Base-by-base conservation (phyloP, 2,329 filamentous ascomycete species). In the Aspergillus transmontanensis region DNA sequence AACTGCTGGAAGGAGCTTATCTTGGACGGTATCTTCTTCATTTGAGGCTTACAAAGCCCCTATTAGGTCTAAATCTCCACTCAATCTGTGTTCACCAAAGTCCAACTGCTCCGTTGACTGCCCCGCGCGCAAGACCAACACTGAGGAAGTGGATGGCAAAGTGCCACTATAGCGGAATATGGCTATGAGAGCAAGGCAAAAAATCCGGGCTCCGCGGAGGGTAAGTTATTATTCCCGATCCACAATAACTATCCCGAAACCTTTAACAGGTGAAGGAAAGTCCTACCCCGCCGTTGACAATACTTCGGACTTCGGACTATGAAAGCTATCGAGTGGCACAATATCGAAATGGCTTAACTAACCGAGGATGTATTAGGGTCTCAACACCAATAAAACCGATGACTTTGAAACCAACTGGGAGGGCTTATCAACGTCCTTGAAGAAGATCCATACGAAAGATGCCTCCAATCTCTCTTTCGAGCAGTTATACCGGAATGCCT, bases 391-490 rank as follows among this genome's bases (percentile, higher is more conserved):
- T 64, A 88, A 90, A 68, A 83, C 85, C 11, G 84, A 90, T 70
- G 92, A 96, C 68, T 97, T 97, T 74, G 91, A 97, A n/a, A 83
- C 86, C 3, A 91, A 89, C 70, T 99, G 95, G 95, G 83, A 84
- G 16, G 87, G 88, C 51, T 86, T 99, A 9, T 84, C 89, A 53
- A 85, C 88, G 55, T 93, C 94, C 4, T 86, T 99, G 58, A 84
- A 83, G 61, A 92, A 97, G 74, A 98, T 99, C 57, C 94, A 98
- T 80, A 91, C 89, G 62, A 94, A 96, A 76, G 95, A 96, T 76
- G 93, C 93, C 64, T 96, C 93, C 11, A 85, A 86, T 19, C 86
- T 99, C 2, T 97, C 94, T 1, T 99, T 97, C 81, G 95, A 99
- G 78, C 91, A 96, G 73, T 86, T 99, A 0, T 99, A 99, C 80